Evolutionary conservation across 148 eudicot species (phyloP).

Genomic region (Dianthus caryophyllus): DNA sequence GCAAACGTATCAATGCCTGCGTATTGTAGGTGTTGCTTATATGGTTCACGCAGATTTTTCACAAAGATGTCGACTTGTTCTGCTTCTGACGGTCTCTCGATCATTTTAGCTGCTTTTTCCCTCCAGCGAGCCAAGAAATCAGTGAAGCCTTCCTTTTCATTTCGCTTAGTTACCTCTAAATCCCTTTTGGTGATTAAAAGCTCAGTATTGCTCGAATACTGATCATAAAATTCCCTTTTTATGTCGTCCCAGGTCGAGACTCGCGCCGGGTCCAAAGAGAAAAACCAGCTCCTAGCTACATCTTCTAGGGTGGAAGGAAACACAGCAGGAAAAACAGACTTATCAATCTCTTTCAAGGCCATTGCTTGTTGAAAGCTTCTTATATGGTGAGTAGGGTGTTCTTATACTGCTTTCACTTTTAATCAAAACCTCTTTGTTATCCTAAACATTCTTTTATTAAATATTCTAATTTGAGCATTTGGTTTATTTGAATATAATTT

Average conservation of each 20-base stretch:
- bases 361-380: neutral
- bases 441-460: no score
- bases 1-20: neutral
- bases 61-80: constrained; percentile 4
- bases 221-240: neutral
- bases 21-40: neutral
- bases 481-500: no score
- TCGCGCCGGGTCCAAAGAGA: neutral
- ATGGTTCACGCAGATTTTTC: neutral
- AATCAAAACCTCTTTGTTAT: no score
- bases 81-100: neutral
- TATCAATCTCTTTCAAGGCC: neutral
- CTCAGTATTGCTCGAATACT: neutral
- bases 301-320: neutral
- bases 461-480: no score
- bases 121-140: neutral
- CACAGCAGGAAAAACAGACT: neutral
- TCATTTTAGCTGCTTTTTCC: neutral
- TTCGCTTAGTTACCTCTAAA: neutral
- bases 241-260: neutral
- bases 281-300: neutral
- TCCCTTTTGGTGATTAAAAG: neutral
- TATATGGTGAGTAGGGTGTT: neutral
- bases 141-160: neutral
- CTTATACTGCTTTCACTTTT: no score